phyloP scores from a whole-genome alignment of 2,329 filamentous ascomycete species.

The Alternaria postmessia region DNA sequence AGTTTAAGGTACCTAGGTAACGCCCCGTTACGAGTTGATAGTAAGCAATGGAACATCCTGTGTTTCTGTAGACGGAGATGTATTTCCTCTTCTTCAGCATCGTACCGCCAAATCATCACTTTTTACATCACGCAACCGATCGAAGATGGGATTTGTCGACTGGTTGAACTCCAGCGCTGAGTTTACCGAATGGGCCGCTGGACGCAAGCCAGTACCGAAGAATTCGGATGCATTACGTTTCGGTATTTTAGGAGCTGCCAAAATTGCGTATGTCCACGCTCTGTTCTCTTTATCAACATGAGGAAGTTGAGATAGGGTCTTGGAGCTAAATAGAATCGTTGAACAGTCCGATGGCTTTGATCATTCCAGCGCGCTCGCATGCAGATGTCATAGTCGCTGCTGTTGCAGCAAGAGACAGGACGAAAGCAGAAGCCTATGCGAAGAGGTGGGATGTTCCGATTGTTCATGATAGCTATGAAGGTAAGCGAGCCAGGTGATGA shows the following conservation, averaged over 20 bases:
- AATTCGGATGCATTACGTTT: slow-evolving; percentile 39
- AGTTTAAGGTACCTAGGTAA: background rate
- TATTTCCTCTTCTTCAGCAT: background rate
- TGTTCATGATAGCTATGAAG: slow-evolving; percentile 60
- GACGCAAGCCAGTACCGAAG: slow-evolving; percentile 18
- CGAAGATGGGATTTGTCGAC: background rate
- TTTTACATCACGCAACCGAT: background rate
- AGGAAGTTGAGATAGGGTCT: background rate
- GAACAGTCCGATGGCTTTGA: slow-evolving; percentile 53
- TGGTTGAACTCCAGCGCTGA: slow-evolving; percentile 16
- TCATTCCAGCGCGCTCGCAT: slow-evolving; percentile 62
- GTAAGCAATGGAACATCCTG: background rate
- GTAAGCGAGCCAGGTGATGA: slow-evolving; percentile 32
- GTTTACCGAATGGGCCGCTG: slow-evolving; percentile 18
- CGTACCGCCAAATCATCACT: background rate
- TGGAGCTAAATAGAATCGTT: background rate
- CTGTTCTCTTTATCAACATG: background rate
- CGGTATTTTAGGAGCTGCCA: slow-evolving; percentile 48
- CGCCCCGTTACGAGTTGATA: background rate
- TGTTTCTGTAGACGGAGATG: background rate
- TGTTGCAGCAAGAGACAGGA: slow-evolving; percentile 61
- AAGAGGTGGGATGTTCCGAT: slow-evolving; percentile 62
- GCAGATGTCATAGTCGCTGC: slow-evolving; percentile 62
- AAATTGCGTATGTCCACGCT: slow-evolving; percentile 40
- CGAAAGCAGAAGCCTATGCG: slow-evolving; percentile 59